phyloP scores from a whole-genome alignment of 108 stramenopile species.

The Pseudonitzschia delicatissima region DNA sequence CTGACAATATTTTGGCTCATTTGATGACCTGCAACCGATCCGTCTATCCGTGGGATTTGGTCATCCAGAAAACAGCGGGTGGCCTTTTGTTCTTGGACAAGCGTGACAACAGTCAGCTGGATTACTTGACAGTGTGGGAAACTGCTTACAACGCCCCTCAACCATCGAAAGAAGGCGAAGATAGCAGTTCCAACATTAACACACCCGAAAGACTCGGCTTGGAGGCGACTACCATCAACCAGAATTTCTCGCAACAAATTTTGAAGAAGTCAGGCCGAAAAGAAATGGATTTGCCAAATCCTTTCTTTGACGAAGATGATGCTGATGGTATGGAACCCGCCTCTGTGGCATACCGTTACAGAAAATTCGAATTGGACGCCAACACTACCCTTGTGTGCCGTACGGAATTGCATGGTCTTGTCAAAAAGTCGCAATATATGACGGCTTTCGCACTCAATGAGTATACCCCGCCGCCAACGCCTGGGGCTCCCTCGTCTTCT shows the following conservation, averaged over 20 bases:
- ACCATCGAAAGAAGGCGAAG: constrained; percentile 58
- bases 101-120: constrained; percentile 91
- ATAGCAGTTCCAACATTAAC: constrained; percentile 65
- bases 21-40: constrained; percentile 95
- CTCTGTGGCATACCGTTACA: constrained; percentile 95
- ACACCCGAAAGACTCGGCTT: constrained; percentile 87
- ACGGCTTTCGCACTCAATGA: constrained; percentile 97
- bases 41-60: constrained; percentile 97
- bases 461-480: constrained; percentile 57
- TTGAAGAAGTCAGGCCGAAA: constrained; percentile 75
- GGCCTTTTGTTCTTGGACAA: constrained; percentile 95
- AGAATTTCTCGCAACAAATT: constrained; percentile 98
- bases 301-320: constrained; percentile 97
- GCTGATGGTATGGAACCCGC: constrained; percentile 94
- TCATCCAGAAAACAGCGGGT: constrained; percentile 88
- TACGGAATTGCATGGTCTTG: constrained; percentile 81
- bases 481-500: constrained; percentile 1
- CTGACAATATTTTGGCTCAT: constrained; percentile 94
- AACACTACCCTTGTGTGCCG: constrained; percentile 69
- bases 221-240: constrained; percentile 97
- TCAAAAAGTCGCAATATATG: constrained; percentile 83
- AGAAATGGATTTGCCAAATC: constrained; percentile 83
- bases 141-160: constrained; percentile 81
- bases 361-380: constrained; percentile 87
- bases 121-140: constrained; percentile 92